These are phyloP conservation scores for Arabis alpina DNA, from an alignment of 345 rosid genomes.

Conservation along the genomic window DNA sequence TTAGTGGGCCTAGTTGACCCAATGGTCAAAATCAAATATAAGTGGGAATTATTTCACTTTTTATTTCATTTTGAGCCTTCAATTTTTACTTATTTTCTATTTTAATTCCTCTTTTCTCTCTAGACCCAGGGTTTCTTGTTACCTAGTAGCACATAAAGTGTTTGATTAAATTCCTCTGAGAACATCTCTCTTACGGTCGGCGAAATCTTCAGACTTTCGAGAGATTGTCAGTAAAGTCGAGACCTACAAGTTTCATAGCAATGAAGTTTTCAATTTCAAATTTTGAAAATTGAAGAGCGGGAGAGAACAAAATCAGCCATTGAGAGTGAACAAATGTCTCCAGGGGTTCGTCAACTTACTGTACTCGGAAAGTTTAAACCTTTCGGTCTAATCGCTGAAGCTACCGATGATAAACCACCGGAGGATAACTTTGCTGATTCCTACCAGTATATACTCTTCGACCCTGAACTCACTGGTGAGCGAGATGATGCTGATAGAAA, in stretches of 20 bases:
- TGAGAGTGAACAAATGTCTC: slow-evolving; percentile 45
- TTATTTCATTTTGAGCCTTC: slow-evolving; percentile 7
- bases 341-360: slow-evolving; percentile 68
- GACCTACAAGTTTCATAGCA: too few species aligned
- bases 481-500: slow-evolving; percentile 44
- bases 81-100: background rate
- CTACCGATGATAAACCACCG: slow-evolving; percentile 67
- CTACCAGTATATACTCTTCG: slow-evolving; percentile 81
- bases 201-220: slow-evolving; percentile 5
- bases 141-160: slow-evolving; percentile 24
- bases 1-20: slow-evolving; percentile 19
- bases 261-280: too few species aligned
- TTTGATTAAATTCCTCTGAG: slow-evolving; percentile 31
- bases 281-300: slow-evolving; percentile 10
- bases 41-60: background rate
- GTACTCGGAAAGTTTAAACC: slow-evolving; percentile 96
- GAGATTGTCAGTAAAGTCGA: too few species aligned
- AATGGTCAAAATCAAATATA: background rate
- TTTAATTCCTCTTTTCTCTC: background rate
- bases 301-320: slow-evolving; percentile 7
- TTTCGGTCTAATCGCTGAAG: slow-evolving; percentile 83
- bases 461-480: slow-evolving; percentile 59
- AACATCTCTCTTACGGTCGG: background rate
- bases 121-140: background rate
- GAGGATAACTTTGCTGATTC: slow-evolving; percentile 44